phyloP scores from a whole-genome alignment of 768 basidiomycete species.

The Ramaria sp. region DNA sequence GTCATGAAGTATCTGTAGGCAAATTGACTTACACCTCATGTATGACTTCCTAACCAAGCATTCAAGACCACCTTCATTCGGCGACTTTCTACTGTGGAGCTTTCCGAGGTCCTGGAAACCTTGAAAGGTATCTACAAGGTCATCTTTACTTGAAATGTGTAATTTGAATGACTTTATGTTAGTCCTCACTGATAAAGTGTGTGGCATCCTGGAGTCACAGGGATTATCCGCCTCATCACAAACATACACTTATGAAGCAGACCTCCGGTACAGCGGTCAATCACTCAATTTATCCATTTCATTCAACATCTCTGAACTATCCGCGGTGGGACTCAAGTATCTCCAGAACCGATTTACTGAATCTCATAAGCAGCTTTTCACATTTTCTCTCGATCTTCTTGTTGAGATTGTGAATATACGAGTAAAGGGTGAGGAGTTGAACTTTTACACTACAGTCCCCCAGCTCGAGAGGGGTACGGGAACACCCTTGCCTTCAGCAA shows the following conservation, averaged over 20 bases:
- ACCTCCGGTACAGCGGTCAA: slow-evolving; percentile 13
- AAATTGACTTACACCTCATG: slow-evolving; percentile 1
- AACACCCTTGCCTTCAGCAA: too few species aligned
- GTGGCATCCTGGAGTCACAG: too few species aligned
- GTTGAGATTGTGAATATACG: slow-evolving; percentile 19
- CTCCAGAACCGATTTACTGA: background rate
- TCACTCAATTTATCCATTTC: background rate
- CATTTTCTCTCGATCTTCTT: slow-evolving; percentile 14
- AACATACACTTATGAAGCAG: too few species aligned
- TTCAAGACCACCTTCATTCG: background rate
- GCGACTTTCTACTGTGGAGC: slow-evolving; percentile 12
- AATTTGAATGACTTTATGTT: too few species aligned
- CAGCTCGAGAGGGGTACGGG: too few species aligned
- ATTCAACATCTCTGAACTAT: background rate
- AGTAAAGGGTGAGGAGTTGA: too few species aligned
- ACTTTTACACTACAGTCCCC: too few species aligned
- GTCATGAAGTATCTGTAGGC: slow-evolving; percentile 19
- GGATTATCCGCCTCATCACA: too few species aligned
- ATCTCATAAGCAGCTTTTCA: background rate
- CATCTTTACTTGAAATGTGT: too few species aligned
- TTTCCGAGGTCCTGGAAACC: slow-evolving; percentile 14
- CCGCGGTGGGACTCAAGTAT: background rate
- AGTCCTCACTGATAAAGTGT: too few species aligned
- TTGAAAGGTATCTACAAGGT: slow-evolving; percentile 15
- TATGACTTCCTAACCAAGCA: background rate